Evolutionary conservation across 2,329 filamentous ascomycete species (phyloP).

Genomic region (Exutisphaerella laricina): DNA sequence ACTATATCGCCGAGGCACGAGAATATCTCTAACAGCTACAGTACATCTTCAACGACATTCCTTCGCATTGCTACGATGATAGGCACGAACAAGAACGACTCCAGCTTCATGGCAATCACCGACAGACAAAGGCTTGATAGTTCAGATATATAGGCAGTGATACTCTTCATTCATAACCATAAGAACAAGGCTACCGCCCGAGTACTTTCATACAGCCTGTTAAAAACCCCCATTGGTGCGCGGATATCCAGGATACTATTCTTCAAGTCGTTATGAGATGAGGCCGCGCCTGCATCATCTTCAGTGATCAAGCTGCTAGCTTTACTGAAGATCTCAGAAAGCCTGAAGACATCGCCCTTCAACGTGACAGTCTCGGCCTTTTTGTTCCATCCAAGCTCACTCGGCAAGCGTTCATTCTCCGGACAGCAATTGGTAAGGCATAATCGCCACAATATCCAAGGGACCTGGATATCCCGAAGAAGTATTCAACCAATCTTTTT

Average conservation of each 20-base stretch:
- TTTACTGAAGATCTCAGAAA: slow-evolving; percentile 14
- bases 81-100: too few species aligned
- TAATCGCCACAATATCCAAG: not conserved
- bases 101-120: too few species aligned
- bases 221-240: too few species aligned
- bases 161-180: too few species aligned
- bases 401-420: slow-evolving; percentile 43
- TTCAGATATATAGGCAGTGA: too few species aligned
- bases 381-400: slow-evolving; percentile 39
- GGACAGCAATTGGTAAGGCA: not conserved
- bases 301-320: not conserved
- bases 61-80: too few species aligned
- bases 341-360: slow-evolving; percentile 9
- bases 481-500: slow-evolving; percentile 40
- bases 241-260: not conserved
- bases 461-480: slow-evolving; percentile 41
- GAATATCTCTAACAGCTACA: too few species aligned
- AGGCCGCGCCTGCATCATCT: not conserved
- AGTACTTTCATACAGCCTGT: too few species aligned
- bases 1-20: too few species aligned
- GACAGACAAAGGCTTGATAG: too few species aligned
- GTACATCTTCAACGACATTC: too few species aligned
- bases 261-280: not conserved
- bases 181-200: too few species aligned
- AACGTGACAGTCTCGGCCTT: slow-evolving; percentile 18